Evolutionary conservation across 371 early-diverging fungal genomes (phyloP).

Genomic region (Circinella minor): DNA sequence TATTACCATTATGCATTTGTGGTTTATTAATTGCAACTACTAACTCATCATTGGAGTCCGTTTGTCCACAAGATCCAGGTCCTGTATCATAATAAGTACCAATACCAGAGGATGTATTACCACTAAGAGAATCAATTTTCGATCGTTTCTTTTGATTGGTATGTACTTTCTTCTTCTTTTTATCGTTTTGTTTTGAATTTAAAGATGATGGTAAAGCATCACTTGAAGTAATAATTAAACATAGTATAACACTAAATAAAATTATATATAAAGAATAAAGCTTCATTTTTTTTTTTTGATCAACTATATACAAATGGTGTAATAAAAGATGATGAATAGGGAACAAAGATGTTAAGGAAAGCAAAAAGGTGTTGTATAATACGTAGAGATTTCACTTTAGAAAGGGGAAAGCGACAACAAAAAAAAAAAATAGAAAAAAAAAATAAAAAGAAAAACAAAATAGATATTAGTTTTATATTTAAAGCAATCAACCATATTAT

Average conservation of each 20-base stretch:
- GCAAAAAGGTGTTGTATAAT: no score
- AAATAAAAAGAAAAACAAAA: neutral
- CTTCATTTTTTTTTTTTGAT: neutral
- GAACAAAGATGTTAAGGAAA: no score
- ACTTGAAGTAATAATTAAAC: neutral
- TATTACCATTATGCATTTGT: slow-evolving; percentile 47
- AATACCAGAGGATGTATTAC: slow-evolving; percentile 16
- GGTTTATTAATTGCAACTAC: slow-evolving; percentile 41
- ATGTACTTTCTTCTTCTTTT: neutral
- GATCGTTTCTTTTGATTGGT: neutral
- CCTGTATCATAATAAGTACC: slow-evolving; percentile 45
- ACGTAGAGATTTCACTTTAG: no score
- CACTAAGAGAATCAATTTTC: neutral
- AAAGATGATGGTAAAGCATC: neutral
- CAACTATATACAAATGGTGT: no score
- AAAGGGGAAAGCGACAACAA: no score
- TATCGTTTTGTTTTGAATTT: neutral
- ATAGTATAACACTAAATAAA: neutral
- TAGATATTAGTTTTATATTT: neutral
- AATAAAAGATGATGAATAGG: no score
- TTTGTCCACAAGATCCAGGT: slow-evolving; percentile 43
- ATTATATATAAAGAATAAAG: neutral
- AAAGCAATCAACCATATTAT: no score
- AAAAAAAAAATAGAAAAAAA: neutral
- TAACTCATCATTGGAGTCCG: slow-evolving; percentile 29